Evolutionary conservation across 1,139 yeast genomes (phyloP), one percentile per base, ranked within the genome.

Genomic region (Suhomyces kunorum): DNA sequence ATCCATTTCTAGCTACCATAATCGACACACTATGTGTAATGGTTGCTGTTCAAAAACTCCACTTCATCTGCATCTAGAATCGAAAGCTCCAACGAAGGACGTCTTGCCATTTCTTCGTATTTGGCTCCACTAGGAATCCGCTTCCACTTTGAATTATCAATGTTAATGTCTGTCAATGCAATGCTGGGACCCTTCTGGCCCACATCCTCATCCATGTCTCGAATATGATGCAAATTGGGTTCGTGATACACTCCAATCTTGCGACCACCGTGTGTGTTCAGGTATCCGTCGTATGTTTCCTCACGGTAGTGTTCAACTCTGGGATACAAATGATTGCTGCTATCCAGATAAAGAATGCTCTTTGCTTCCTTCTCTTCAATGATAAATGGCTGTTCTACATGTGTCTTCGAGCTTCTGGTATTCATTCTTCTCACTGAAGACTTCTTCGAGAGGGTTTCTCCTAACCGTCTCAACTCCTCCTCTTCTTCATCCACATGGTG

Each of bases 1-100:
- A n/a, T n/a, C n/a, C n/a, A n/a, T n/a, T n/a, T n/a, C n/a, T n/a
- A n/a, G n/a, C n/a, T n/a, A n/a, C n/a, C n/a, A n/a, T n/a, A n/a
- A 13, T 24, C 27, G 8, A 24, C n/a, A 9, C 12, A 11, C 12
- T 24, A 24, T 24, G 12, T 7, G 12, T 27, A 27, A 2, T 15
- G 45, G 34, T 50, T 56, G 29, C 44, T 46, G 34, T 64, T 64
- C 45, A 64, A 51, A 22, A 55, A 52, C 29, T 55, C 51, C 41
- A 61, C 50, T 38, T 66, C 71, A 8, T 60, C 63, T 3, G 63
- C 64, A 34, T 59, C 59, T 39, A 66, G 54, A 22, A 57, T 42
- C 3, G 70, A 64, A 4, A 36, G 41, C 12, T 33, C 40, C 5
- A 32, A 8, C 2, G 43, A 40, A 8, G 24, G 32, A 5, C 30